A percentile compares a stretch with the other conserved stretches of the same genome.
These are phyloP conservation scores for Modicella reniformis DNA, from an alignment of 371 early-diverging fungal genomes.

Conservation along the genomic window DNA sequence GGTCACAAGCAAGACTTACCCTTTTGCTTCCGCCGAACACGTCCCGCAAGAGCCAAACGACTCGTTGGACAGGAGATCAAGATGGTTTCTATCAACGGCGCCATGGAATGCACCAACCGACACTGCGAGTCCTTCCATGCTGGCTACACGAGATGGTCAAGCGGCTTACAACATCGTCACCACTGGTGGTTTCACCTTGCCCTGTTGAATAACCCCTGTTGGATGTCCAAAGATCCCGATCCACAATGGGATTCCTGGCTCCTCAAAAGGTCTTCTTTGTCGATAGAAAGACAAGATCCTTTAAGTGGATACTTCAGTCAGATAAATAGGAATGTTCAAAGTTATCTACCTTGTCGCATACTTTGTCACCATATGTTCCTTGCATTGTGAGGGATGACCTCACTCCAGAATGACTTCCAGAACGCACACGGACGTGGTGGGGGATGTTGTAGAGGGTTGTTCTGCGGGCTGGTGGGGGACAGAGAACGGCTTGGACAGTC, in stretches of 20 bases:
- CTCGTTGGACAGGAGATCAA: background rate
- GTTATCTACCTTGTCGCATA: too few relatives aligned
- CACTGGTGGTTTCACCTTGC: background rate
- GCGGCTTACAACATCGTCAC: background rate
- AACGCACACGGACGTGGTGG: background rate
- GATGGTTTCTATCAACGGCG: background rate
- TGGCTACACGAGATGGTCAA: background rate
- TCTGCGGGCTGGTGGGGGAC: background rate
- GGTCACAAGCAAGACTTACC: background rate
- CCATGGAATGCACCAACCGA: background rate
- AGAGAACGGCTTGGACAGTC: background rate
- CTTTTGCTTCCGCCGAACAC: background rate
- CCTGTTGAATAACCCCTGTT: too few relatives aligned
- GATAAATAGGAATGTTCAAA: too few relatives aligned
- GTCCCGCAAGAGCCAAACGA: background rate
- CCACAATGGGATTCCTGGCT: too few relatives aligned
- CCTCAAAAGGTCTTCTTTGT: too few relatives aligned
- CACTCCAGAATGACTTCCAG: conserved; percentile 12
- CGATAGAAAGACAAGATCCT: too few relatives aligned
- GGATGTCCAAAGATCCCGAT: too few relatives aligned
- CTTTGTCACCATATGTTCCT: conserved; percentile 11
- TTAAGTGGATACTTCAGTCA: too few relatives aligned
- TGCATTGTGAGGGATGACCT: conserved; percentile 2
- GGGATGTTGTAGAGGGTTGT: background rate
- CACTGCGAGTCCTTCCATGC: background rate